A percentile compares a stretch with the other conserved stretches of the same genome.
phyloP scores from a whole-genome alignment of 1,284 basidiomycete genomes.

The Microbotryum saponariae region DNA sequence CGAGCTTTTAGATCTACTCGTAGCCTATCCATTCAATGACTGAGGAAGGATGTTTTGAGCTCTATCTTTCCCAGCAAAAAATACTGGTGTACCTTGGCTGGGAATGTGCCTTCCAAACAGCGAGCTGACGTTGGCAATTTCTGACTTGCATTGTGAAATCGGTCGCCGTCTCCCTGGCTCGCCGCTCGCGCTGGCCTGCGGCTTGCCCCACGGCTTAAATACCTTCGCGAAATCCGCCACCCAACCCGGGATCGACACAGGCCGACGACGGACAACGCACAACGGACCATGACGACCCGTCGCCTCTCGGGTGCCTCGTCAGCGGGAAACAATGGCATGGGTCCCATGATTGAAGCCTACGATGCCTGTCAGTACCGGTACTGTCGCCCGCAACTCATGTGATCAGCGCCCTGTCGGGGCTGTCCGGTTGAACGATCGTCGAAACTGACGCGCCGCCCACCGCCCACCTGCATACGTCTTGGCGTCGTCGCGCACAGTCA shows the following conservation, averaged over 20 bases:
- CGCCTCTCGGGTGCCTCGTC: slow-evolving; percentile 2
- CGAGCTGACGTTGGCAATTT: too few species aligned
- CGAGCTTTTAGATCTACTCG: background rate
- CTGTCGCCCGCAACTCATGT: background rate
- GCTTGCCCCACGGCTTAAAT: background rate
- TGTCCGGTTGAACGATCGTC: background rate
- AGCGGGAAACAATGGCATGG: background rate
- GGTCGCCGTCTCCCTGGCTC: background rate
- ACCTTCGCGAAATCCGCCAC: background rate
- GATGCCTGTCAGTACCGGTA: slow-evolving; percentile 22
- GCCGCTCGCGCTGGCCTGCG: background rate
- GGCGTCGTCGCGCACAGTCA: slow-evolving; percentile 16
- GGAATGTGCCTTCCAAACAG: too few species aligned
- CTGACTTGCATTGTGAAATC: background rate
- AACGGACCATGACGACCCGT: background rate
- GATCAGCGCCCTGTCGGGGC: too few species aligned
- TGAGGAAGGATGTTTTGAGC: too few species aligned
- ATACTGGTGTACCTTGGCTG: too few species aligned
- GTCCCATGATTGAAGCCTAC: slow-evolving; percentile 25
- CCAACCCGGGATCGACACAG: background rate
- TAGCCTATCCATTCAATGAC: too few species aligned
- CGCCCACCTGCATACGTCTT: background rate
- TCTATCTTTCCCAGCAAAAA: too few species aligned
- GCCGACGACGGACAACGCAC: background rate
- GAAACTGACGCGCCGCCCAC: too few species aligned